Evolutionary conservation across 1,284 basidiomycete species (phyloP).

Genomic region (Calocybe gambosa): DNA sequence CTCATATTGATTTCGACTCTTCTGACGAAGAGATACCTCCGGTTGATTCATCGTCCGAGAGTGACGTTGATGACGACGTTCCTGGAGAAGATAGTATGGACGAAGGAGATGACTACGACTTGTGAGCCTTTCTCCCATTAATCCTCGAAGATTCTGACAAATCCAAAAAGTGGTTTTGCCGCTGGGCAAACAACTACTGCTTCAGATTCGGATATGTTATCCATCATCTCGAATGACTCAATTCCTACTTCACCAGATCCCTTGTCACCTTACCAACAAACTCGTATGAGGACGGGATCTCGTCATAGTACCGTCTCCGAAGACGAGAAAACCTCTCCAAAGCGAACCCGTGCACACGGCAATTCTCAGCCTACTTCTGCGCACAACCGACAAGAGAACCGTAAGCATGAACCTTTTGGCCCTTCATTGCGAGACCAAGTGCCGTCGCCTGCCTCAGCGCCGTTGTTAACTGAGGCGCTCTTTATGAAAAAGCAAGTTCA

Average conservation of each 20-base stretch:
- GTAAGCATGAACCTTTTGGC: slow-evolving; percentile 13
- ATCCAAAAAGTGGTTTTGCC: slow-evolving; percentile 17
- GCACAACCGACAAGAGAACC: slow-evolving; percentile 10
- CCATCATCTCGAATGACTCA: slow-evolving; percentile 47
- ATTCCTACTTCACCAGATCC: slow-evolving; percentile 47
- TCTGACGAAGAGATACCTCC: slow-evolving; percentile 41
- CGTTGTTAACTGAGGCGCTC: slow-evolving; percentile 25
- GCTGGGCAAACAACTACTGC: slow-evolving; percentile 9
- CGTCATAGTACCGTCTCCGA: slow-evolving; percentile 69
- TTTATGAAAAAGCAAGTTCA: slow-evolving; percentile 50
- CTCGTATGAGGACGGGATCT: slow-evolving; percentile 32
- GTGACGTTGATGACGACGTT: slow-evolving; percentile 52
- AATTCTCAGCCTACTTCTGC: slow-evolving; percentile 29
- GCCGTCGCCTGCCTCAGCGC: slow-evolving; percentile 12
- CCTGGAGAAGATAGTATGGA: slow-evolving; percentile 50
- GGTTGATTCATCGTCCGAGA: slow-evolving; percentile 45
- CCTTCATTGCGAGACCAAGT: slow-evolving; percentile 13
- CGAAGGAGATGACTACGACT: slow-evolving; percentile 48
- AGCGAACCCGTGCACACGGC: slow-evolving; percentile 10
- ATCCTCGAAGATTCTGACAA: slow-evolving; percentile 36
- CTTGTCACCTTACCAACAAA: slow-evolving; percentile 34
- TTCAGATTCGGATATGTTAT: slow-evolving; percentile 44
- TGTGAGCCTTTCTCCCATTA: slow-evolving; percentile 34
- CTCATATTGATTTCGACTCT: slow-evolving; percentile 49
- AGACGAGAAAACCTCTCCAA: slow-evolving; percentile 23